phyloP scores from a whole-genome alignment of 2,329 filamentous ascomycete genomes.

The Leptographium wingfieldii region DNA sequence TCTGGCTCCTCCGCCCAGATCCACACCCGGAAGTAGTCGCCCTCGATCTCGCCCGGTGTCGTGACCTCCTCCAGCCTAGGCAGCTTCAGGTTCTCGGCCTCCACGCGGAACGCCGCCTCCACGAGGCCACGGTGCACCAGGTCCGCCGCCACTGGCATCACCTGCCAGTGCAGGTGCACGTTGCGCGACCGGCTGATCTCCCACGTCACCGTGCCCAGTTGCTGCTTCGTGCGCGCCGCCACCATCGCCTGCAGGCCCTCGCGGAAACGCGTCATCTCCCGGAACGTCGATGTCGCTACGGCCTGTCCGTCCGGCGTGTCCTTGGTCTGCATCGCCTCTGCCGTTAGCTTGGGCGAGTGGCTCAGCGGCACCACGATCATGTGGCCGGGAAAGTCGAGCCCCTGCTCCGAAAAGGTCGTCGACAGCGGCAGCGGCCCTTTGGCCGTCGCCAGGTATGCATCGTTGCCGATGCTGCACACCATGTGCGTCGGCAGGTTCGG shows the following conservation, averaged over 20 bases:
- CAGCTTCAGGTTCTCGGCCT: conserved; percentile 62
- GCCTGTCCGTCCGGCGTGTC: conserved; percentile 40
- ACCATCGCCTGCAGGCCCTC: conserved; percentile 71
- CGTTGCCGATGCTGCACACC: conserved; percentile 76
- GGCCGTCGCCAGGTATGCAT: conserved; percentile 79
- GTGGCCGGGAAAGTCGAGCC: conserved; percentile 68
- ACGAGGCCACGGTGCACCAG: conserved; percentile 62
- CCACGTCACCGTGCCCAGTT: conserved; percentile 77
- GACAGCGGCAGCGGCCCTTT: conserved; percentile 74
- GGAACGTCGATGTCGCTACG: conserved; percentile 48
- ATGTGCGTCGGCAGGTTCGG: conserved; percentile 74
- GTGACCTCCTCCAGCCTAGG: conserved; percentile 30
- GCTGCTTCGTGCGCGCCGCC: conserved; percentile 34
- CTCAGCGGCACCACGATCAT: conserved; percentile 82
- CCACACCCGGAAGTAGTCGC: conserved; percentile 73
- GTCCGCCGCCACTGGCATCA: conserved; percentile 61
- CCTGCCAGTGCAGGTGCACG: conserved; percentile 90
- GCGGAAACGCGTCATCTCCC: conserved; percentile 77
- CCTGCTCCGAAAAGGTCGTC: conserved; percentile 50
- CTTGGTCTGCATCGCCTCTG: conserved; percentile 41
- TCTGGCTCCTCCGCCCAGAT: conserved; percentile 54
- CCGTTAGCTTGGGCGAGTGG: conserved; percentile 63
- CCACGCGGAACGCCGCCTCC: conserved; percentile 77
- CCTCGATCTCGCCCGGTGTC: conserved; percentile 26
- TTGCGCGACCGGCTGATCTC: conserved; percentile 75